Percentiles rank a stretch among this genome's conserved stretches.
These are phyloP conservation scores for Bretschneidera sinensis DNA, from an alignment of 345 rosid genomes.

Conservation along the genomic window DNA sequence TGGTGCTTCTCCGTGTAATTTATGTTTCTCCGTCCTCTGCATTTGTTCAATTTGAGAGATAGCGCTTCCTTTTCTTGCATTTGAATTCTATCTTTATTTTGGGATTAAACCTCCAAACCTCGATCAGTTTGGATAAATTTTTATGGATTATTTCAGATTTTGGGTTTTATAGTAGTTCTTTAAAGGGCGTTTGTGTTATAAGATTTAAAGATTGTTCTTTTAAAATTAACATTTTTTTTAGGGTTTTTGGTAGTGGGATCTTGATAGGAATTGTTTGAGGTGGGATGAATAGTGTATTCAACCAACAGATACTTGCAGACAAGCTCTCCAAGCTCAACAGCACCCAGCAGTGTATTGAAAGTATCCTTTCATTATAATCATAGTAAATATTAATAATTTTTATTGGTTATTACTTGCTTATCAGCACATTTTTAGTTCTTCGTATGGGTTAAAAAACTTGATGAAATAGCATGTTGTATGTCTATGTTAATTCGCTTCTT, in stretches of 20 bases:
- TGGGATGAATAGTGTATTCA: constrained; percentile 90
- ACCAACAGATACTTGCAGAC: constrained; percentile 88
- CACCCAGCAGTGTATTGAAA: constrained; percentile 95
- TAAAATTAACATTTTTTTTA: no score
- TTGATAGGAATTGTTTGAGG: constrained; percentile 17
- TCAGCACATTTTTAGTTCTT: background rate
- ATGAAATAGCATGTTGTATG: no score
- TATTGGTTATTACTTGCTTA: no score
- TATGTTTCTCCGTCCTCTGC: constrained; percentile 5
- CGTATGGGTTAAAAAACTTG: background rate
- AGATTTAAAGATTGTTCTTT: no score
- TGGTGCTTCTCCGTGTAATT: constrained; percentile 1
- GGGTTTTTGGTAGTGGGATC: background rate
- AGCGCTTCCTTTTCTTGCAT: background rate
- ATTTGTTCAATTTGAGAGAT: constrained; percentile 14
- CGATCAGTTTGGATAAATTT: constrained; percentile 8
- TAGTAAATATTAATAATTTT: background rate
- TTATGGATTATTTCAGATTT: background rate
- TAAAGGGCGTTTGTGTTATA: no score
- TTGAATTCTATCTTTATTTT: background rate
- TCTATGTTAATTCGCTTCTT: no score
- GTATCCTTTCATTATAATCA: constrained; percentile 47
- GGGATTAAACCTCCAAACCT: constrained; percentile 18
- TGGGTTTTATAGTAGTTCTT: background rate
- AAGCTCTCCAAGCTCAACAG: constrained; percentile 97